Base-by-base conservation (phyloP, 768 basidiomycete genomes). In the Lactifluus pinguis region DNA sequence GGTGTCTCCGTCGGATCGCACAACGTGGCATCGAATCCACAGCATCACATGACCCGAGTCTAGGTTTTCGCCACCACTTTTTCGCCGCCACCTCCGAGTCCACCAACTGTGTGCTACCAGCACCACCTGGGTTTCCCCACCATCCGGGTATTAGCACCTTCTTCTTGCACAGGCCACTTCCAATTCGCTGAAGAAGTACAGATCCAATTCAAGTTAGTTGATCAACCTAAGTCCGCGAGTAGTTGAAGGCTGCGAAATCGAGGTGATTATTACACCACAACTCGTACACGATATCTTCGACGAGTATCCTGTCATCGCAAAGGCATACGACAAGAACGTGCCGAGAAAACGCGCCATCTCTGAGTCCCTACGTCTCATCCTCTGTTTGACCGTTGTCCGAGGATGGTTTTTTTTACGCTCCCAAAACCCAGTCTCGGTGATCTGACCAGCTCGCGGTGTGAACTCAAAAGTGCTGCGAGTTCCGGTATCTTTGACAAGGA, bases 371-470 rank as follows among this genome's bases (percentile, higher is more conserved):
- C 30, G 41, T 55, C 60, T 59, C 56, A 65, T 51, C 6, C 32
- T 41, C 30, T 15, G 48, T 47, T 25, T 17, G 63, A 25, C 70
- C 98, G 93, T 79, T 98, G 51, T 82, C 85, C 25, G 92, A 98
- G 73, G 86, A 84, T 60, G 86, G 90, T 68, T 99, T 99, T 70
- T 99, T 25, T 25, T 25, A 25, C 93, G 92, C 62, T 94, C 93
- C 97, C 97, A 98, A 72, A 98, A 99, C 66, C 98, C 97, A 0
- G 83, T 81, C 72, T 98, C 95, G 1, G 87, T 87, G 34, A 99
- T 88, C 64, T 90, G 86, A 10, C 86, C 84, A 98, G 82, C 52
- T 95, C 91, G 42, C 85, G 83, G 72, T 98, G 95, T 25, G 25
- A 25, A 25, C 25, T 25, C 25, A 2, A 25, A 48, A 99, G 76